Conservation (phyloP, 1,139 yeast genomes). For the Lodderomyces parapsilosis region DNA sequence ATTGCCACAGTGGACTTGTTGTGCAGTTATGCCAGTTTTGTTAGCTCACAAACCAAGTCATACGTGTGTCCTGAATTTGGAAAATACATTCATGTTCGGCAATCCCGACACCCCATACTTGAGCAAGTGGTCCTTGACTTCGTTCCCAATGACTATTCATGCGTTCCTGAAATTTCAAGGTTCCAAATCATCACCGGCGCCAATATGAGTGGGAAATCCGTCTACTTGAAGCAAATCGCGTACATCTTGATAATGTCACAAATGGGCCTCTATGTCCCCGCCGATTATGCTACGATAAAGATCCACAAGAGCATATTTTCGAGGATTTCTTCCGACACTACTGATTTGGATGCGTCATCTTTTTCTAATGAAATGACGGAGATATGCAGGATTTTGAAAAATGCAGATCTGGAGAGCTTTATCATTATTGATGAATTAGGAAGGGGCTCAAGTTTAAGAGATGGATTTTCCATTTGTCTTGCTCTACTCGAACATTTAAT, state of each 20-base stretch:
- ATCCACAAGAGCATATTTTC: constrained; percentile 42
- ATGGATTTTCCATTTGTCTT: constrained; percentile 39
- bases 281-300: constrained; percentile 39
- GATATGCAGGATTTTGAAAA: constrained; percentile 39
- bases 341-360: constrained; percentile 42
- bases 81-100: constrained; percentile 24
- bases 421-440: constrained; percentile 53
- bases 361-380: constrained; percentile 52
- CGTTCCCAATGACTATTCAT: constrained; percentile 37
- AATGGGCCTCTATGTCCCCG: constrained; percentile 52
- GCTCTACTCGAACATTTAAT: constrained; percentile 34
- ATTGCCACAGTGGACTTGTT: constrained; percentile 41
- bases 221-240: constrained; percentile 48
- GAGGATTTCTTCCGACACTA: constrained; percentile 43
- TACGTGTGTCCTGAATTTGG: constrained; percentile 37
- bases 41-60: constrained; percentile 16
- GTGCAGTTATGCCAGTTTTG: constrained; percentile 31
- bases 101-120: constrained; percentile 41
- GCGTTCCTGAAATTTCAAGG: constrained; percentile 31
- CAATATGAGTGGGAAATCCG: constrained; percentile 56
- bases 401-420: constrained; percentile 30
- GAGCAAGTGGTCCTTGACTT: constrained; percentile 24
- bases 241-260: constrained; percentile 47
- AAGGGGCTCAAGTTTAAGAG: constrained; percentile 43
- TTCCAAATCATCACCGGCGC: constrained; percentile 46